Base-by-base conservation (phyloP, 345 rosid genomes). In the Eucalyptus guilfoylei region DNA sequence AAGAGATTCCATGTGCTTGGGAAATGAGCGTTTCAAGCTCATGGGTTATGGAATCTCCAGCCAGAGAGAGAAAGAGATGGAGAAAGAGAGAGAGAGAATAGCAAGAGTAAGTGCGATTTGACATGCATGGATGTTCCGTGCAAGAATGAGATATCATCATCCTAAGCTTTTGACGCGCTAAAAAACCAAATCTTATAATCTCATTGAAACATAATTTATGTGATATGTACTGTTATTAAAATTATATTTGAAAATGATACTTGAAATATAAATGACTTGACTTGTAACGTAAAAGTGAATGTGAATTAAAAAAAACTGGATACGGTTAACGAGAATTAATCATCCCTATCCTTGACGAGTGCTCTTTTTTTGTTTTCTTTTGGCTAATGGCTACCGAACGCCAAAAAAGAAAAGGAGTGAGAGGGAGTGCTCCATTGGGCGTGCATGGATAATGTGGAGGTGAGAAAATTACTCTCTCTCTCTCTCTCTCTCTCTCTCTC, bases 41-140 rank as follows among this genome's bases (percentile, higher is more conserved):
- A 90, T 87, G 90, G 91, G 91, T 90, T 80, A 90, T 90, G 89
- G 92, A 91, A 91, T 91, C 89, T 34, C 80, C 87, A 86, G 67
- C 21, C 32, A 88, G 32, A 32, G n/a, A 28, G 44, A 16, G 44
- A 10, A 2, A 24, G 11, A 21, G 88, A 24, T 15, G 52, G 21
- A 55, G 47, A 11, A 16, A 87, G 28, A 40, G 49, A 87, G 88
- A 42, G 44, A 40, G 49, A 87, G 81, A 9, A 6, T 7, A 80
- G 54, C 23, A 2, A 76, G 47, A 76, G 47, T 11, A 11, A 76
- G 83, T 76, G 45, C 5, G 83, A 37, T 37, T 37, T 40, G 47
- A 76, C 45, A 11, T 72, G 28, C 14, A 37, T 3, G 28, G 14
- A 72, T 76, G 28, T 37, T 76, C 26, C 28, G 45, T 76, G 83